These are phyloP conservation scores for Beauveria pseudobassiana DNA, from an alignment of 2,329 filamentous ascomycete species.

Conservation along the genomic window DNA sequence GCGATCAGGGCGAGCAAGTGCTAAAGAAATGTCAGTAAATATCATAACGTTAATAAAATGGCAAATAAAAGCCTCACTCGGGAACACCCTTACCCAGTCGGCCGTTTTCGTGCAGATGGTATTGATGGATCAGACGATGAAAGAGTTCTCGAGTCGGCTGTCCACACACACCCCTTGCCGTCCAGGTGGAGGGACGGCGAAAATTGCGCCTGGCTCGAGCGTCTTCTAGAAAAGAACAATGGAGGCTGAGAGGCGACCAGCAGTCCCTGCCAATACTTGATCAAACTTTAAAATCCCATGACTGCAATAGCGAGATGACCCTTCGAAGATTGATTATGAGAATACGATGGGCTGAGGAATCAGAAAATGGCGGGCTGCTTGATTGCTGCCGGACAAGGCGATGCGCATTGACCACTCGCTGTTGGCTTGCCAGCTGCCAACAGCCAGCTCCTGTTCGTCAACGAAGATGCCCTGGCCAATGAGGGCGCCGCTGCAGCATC, in stretches of 20 bases:
- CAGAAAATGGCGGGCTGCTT: background rate
- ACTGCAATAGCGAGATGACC: background rate
- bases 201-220: conserved; percentile 4
- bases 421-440: background rate
- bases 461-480: background rate
- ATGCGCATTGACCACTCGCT: background rate
- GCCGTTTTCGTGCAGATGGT: background rate
- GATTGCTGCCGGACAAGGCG: background rate
- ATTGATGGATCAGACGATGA: background rate
- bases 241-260: background rate
- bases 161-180: background rate
- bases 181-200: background rate
- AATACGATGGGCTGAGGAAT: no score
- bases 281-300: background rate
- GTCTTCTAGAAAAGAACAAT: conserved; percentile 10
- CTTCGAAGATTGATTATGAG: no score
- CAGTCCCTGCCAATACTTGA: background rate
- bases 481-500: no score
- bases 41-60: no score
- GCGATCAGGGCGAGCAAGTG: background rate
- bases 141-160: background rate
- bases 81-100: background rate
- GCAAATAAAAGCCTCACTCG: background rate
- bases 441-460: background rate
- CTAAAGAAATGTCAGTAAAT: background rate